These are phyloP conservation scores for Boletus vinaceobasis DNA, from an alignment of 768 basidiomycete genomes.

Conservation along the genomic window DNA sequence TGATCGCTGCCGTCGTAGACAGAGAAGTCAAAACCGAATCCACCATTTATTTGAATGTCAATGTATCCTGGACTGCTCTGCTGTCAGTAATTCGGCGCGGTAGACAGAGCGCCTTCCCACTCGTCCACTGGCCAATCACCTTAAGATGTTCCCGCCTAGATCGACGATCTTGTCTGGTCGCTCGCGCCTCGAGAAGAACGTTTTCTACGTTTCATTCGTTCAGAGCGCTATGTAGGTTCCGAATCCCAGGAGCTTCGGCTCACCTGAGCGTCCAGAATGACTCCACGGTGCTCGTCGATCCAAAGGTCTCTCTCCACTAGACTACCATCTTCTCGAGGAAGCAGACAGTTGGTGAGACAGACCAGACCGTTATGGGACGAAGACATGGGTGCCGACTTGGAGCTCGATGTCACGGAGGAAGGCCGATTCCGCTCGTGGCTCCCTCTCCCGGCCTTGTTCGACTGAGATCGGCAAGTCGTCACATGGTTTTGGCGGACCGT, in stretches of 20 bases:
- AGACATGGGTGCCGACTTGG: conserved; percentile 21
- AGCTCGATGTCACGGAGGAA: conserved; percentile 5
- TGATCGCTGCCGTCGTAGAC: conserved; percentile 72
- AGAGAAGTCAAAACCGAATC: conserved; percentile 85
- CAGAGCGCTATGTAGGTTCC: background rate
- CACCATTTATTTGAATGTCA: conserved; percentile 90
- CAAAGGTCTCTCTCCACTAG: conserved; percentile 74
- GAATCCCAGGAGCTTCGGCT: conserved; percentile 1
- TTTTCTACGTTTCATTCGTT: conserved; percentile 42
- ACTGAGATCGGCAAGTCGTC: conserved; percentile 6
- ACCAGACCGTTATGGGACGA: conserved; percentile 56
- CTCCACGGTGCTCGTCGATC: conserved; percentile 72
- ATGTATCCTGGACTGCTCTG: conserved; percentile 70
- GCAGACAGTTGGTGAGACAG: conserved; percentile 84
- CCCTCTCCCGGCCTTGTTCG: background rate
- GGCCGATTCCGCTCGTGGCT: background rate
- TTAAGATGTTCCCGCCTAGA: conserved; percentile 73
- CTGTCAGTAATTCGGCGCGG: conserved; percentile 7
- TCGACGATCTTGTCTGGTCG: conserved; percentile 65
- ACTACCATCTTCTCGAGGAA: conserved; percentile 77
- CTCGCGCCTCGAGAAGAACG: conserved; percentile 61
- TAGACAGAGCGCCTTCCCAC: too few species aligned
- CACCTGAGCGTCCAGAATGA: conserved; percentile 75
- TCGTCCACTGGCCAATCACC: conserved; percentile 35
- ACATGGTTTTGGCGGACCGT: conserved; percentile 7